These are phyloP conservation scores for Circinella umbellata DNA, from an alignment of 371 early-diverging fungal species.

Conservation along the genomic window DNA sequence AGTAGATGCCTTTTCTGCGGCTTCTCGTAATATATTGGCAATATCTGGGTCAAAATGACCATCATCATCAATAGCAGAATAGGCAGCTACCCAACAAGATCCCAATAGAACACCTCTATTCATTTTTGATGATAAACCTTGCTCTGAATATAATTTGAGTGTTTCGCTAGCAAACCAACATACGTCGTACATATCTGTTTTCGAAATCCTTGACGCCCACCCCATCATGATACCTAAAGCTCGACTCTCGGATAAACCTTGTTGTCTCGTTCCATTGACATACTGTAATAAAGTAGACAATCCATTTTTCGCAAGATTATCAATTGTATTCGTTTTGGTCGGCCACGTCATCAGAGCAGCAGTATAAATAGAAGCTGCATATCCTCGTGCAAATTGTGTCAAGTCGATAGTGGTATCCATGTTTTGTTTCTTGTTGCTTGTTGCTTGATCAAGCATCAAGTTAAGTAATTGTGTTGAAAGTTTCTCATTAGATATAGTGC, in stretches of 20 bases:
- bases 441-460: conserved; percentile 24
- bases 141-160: conserved; percentile 21
- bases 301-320: conserved; percentile 22
- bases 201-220: conserved; percentile 34
- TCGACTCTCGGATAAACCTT: conserved; percentile 32
- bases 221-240: conserved; percentile 50
- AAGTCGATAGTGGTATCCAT: conserved; percentile 44
- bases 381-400: conserved; percentile 56
- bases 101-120: conserved; percentile 38
- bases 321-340: conserved; percentile 46
- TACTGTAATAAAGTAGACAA: conserved; percentile 22
- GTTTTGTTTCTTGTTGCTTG: neutral
- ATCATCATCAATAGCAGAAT: conserved; percentile 15
- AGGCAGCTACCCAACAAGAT: conserved; percentile 38
- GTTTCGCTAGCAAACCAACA: conserved; percentile 26
- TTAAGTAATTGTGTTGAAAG: conserved; percentile 25
- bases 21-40: neutral
- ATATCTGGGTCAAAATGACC: neutral
- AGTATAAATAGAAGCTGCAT: conserved; percentile 52
- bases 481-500: conserved; percentile 54
- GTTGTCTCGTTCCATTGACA: conserved; percentile 11
- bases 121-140: neutral
- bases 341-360: conserved; percentile 50
- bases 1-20: neutral
- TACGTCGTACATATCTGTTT: conserved; percentile 32